Evolutionary conservation across 2,329 filamentous ascomycete genomes (phyloP).

Genomic region (Talaromyces sp.): DNA sequence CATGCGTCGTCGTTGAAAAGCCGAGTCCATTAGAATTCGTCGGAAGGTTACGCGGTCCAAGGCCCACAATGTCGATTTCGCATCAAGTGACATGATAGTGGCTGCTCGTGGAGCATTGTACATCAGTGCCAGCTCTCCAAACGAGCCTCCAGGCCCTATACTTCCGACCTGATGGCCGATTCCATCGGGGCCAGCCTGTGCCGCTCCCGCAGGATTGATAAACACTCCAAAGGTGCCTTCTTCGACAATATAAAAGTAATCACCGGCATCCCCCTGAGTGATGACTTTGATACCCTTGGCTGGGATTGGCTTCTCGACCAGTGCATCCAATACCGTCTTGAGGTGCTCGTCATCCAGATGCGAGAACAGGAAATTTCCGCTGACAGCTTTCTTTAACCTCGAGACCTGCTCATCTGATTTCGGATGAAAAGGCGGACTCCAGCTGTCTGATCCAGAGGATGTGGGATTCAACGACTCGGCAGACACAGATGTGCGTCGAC

Average conservation of each 20-base stretch:
- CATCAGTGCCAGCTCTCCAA: conserved; percentile 96
- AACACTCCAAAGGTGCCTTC: conserved; percentile 86
- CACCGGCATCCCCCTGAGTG: conserved; percentile 88
- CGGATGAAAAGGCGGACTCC: conserved; percentile 78
- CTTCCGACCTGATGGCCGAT: conserved; percentile 77
- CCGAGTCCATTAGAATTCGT: conserved; percentile 96
- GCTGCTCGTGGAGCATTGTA: conserved; percentile 96
- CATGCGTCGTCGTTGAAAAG: conserved; percentile 91
- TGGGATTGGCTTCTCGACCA: conserved; percentile 93
- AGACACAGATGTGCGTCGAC: conserved; percentile 89
- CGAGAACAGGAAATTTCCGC: conserved; percentile 88
- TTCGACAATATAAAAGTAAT: conserved; percentile 98
- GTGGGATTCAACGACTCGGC: conserved; percentile 93
- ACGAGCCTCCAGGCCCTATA: conserved; percentile 85
- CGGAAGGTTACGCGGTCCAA: conserved; percentile 95
- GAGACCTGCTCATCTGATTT: conserved; percentile 79
- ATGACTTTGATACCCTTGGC: conserved; percentile 90
- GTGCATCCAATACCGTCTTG: conserved; percentile 77
- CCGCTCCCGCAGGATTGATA: conserved; percentile 72
- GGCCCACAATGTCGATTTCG: conserved; percentile 81
- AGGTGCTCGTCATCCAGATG: conserved; percentile 94
- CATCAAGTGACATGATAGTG: conserved; percentile 80
- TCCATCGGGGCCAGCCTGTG: conserved; percentile 76
- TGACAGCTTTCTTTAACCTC: conserved; percentile 76
- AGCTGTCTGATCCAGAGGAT: conserved; percentile 78